A percentile compares a stretch with the other conserved stretches of the same genome.
phyloP scores from a whole-genome alignment of 345 rosid genomes.

The Bruguiera sexangula region DNA sequence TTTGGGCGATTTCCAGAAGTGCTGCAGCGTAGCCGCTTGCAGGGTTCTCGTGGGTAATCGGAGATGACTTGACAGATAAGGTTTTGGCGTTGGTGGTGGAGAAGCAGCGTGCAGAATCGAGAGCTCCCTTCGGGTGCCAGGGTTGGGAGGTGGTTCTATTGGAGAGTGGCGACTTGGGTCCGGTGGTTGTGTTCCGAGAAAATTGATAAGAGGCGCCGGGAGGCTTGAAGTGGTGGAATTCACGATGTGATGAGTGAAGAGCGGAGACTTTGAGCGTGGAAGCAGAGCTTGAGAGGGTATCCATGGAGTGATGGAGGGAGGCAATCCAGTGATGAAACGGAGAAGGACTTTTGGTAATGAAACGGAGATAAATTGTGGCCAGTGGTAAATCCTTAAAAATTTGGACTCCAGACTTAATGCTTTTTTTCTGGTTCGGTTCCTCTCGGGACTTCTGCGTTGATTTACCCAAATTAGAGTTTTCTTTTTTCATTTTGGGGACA shows the following conservation, averaged over 20 bases:
- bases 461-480: too few species aligned
- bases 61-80: constrained; percentile 18
- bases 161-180: constrained; percentile 21
- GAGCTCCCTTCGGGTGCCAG: constrained; percentile 6
- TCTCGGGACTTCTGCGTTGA: too few species aligned
- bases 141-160: constrained; percentile 16
- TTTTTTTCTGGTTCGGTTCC: too few species aligned
- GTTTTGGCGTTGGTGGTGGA: constrained; percentile 12
- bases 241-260: constrained; percentile 24
- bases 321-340: too few species aligned
- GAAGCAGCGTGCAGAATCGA: constrained; percentile 21
- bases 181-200: constrained; percentile 28
- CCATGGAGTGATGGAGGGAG: constrained; percentile 38
- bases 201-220: constrained; percentile 21
- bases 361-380: too few species aligned
- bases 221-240: constrained; percentile 31
- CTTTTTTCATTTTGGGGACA: too few species aligned
- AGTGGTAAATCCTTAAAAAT: too few species aligned
- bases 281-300: constrained; percentile 50
- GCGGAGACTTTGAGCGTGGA: constrained; percentile 44
- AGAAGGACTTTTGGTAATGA: too few species aligned
- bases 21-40: constrained; percentile 76
- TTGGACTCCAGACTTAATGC: too few species aligned
- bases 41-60: constrained; percentile 41
- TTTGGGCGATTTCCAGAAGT: constrained; percentile 52